Evolutionary conservation across 75 land plant genomes (phyloP).

Genomic region (Pinus tabuliformis): DNA sequence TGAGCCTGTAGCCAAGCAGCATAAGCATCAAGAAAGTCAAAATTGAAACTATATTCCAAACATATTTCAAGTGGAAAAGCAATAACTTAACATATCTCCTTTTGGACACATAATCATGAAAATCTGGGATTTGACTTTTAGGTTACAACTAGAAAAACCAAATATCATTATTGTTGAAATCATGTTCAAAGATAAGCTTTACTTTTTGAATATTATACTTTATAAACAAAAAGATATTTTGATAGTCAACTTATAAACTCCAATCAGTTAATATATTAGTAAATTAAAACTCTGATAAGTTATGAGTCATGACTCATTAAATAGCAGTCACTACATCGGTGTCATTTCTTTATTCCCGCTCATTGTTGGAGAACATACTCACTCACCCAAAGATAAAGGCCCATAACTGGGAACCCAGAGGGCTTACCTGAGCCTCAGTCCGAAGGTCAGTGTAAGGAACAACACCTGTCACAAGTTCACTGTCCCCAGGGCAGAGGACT

Average conservation of each 20-base stretch:
- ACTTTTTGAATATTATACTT: background rate
- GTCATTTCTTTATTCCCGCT: background rate
- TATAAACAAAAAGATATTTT: background rate
- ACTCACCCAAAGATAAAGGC: background rate
- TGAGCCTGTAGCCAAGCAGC: conserved; percentile 61
- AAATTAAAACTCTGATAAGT: no score
- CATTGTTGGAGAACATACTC: no score
- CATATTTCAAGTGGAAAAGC: background rate
- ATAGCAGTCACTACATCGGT: background rate
- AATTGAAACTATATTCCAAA: background rate
- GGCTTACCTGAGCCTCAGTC: conserved; percentile 87
- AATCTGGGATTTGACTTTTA: background rate
- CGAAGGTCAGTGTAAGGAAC: conserved; percentile 97
- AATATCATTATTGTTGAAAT: conserved; percentile 1
- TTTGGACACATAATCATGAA: background rate
- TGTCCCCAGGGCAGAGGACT: conserved; percentile 29
- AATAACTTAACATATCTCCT: background rate
- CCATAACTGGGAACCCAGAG: background rate
- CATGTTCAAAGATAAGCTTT: background rate
- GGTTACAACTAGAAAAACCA: background rate
- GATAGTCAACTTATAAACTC: background rate
- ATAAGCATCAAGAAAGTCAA: conserved; percentile 6
- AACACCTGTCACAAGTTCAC: conserved; percentile 93
- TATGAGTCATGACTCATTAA: background rate
- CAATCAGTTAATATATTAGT: no score